Percentiles rank a stretch among this genome's conserved stretches.
Evolutionary conservation across 139 green algal species (phyloP).

Genomic region (Diplosphaera chodatii): DNA sequence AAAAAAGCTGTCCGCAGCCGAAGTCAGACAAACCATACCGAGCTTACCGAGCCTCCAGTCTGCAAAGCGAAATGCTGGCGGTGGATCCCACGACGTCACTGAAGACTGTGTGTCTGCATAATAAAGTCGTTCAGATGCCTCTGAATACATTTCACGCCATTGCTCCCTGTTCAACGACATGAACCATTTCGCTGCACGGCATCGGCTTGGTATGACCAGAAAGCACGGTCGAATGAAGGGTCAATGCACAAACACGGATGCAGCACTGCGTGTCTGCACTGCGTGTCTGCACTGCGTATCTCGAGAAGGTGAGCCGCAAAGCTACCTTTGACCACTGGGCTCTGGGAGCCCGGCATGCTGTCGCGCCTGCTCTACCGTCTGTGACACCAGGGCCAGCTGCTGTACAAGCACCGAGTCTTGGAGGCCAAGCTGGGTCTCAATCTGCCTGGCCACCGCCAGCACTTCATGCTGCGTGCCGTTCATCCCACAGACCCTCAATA

Average conservation of each 20-base stretch:
- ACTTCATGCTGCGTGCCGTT: neutral
- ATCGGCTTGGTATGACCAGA: too few relatives aligned
- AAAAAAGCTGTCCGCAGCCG: too few relatives aligned
- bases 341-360: neutral
- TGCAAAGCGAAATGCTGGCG: slow-evolving; percentile 10
- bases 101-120: neutral
- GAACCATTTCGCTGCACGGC: too few relatives aligned
- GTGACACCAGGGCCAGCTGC: neutral
- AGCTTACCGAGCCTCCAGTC: slow-evolving; percentile 18
- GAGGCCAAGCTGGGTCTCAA: neutral
- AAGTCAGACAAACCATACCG: too few relatives aligned
- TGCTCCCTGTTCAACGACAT: neutral
- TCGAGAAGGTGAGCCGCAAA: too few relatives aligned
- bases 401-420: neutral
- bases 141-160: neutral
- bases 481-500: neutral
- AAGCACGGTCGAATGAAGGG: too few relatives aligned
- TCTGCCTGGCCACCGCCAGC: neutral
- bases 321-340: neutral
- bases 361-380: neutral
- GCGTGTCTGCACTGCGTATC: too few relatives aligned
- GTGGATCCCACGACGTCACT: slow-evolving; percentile 13
- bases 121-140: neutral
- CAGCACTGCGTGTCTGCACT: too few relatives aligned
- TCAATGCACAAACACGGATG: too few relatives aligned